Percentiles rank a stretch among this genome's conserved stretches.
These are phyloP conservation scores for Phytophthora capsici DNA, from an alignment of 352 stramenopile genomes.

Conservation along the genomic window DNA sequence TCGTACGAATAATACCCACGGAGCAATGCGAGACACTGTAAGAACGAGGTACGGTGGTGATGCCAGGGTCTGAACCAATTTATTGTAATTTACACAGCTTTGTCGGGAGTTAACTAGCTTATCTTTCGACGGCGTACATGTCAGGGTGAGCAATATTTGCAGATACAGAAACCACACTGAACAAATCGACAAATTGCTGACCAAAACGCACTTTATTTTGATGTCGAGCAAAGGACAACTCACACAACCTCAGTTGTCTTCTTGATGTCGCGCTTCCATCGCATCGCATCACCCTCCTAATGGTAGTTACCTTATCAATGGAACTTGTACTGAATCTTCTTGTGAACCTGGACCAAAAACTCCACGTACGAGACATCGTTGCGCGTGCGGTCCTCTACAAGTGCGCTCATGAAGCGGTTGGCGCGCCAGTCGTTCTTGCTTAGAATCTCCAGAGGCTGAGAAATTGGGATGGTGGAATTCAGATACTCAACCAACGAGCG, in stretches of 20 bases:
- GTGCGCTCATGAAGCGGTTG: slow-evolving; percentile 84
- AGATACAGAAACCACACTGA: too few relatives aligned
- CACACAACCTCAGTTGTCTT: slow-evolving; percentile 11
- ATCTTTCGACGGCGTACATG: too few relatives aligned
- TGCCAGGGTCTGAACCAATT: slow-evolving; percentile 15
- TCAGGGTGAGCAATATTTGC: too few relatives aligned
- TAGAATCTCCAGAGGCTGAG: slow-evolving; percentile 83
- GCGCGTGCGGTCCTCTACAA: slow-evolving; percentile 87
- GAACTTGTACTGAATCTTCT: slow-evolving; percentile 93
- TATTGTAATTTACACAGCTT: slow-evolving; percentile 18
- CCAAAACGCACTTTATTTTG: slow-evolving; percentile 39
- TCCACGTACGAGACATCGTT: slow-evolving; percentile 92
- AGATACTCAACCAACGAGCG: slow-evolving; percentile 80
- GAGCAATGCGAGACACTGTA: slow-evolving; percentile 30
- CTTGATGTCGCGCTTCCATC: slow-evolving; percentile 32
- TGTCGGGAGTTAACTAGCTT: background rate
- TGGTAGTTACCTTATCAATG: slow-evolving; percentile 50
- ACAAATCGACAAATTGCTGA: slow-evolving; percentile 13
- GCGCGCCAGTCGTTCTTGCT: slow-evolving; percentile 87
- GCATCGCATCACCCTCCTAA: slow-evolving; percentile 18
- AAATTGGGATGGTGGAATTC: slow-evolving; percentile 85
- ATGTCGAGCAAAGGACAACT: slow-evolving; percentile 28
- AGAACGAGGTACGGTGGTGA: slow-evolving; percentile 3
- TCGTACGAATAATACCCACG: slow-evolving; percentile 73
- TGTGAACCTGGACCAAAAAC: slow-evolving; percentile 91